Evolutionary conservation across 1,284 basidiomycete species (phyloP).

Genomic region (Sphagnurus paluster): DNA sequence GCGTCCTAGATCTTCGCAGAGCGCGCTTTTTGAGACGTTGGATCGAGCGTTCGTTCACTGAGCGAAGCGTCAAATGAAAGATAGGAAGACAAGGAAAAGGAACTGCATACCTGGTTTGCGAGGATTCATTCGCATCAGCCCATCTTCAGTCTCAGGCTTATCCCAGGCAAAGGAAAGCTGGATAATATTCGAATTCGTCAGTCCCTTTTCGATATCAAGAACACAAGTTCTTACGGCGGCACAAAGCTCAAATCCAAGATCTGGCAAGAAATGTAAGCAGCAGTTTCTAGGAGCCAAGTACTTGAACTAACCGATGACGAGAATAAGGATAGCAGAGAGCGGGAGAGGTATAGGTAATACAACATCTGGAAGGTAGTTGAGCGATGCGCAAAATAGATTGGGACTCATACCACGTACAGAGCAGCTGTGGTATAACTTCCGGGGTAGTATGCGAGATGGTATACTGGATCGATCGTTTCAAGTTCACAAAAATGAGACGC

Average conservation of each 20-base stretch:
- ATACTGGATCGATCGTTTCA: constrained; percentile 72
- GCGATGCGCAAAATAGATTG: background rate
- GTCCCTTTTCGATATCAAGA: background rate
- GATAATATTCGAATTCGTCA: constrained; percentile 5
- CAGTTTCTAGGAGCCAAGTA: background rate
- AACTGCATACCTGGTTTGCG: constrained; percentile 59
- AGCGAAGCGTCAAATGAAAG: background rate
- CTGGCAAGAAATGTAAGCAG: constrained; percentile 32
- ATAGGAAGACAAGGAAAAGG: background rate
- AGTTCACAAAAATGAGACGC: constrained; percentile 66
- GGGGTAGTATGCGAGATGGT: constrained; percentile 70
- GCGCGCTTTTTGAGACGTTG: constrained; percentile 55
- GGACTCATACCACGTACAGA: constrained; percentile 43
- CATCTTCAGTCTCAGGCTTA: constrained; percentile 62
- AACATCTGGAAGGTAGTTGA: constrained; percentile 44
- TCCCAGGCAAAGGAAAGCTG: constrained; percentile 74
- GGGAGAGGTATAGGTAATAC: constrained; percentile 69
- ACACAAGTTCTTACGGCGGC: constrained; percentile 48
- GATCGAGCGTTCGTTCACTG: constrained; percentile 60
- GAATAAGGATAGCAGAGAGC: constrained; percentile 64
- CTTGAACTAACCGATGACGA: constrained; percentile 59
- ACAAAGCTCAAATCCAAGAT: constrained; percentile 69
- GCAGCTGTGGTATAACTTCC: constrained; percentile 65
- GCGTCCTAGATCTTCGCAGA: constrained; percentile 56
- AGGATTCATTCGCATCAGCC: constrained; percentile 64